Evolutionary conservation across 768 basidiomycete genomes (phyloP), one percentile per base, ranked within the genome.

Genomic region (Mycena pura): DNA sequence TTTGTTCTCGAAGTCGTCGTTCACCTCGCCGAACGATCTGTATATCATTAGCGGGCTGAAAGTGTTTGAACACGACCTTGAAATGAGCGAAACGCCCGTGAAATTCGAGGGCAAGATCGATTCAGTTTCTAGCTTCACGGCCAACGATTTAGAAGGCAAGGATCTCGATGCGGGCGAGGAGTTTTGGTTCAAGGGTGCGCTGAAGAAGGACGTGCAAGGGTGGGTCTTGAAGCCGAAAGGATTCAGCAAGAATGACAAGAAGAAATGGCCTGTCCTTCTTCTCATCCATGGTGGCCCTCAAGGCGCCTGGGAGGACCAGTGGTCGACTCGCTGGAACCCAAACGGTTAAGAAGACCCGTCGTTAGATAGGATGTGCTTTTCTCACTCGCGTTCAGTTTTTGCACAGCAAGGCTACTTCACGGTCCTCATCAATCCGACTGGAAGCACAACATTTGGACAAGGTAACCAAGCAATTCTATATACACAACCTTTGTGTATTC

Each of bases 361-460:
- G 50, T n/a, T n/a, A 13, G 21, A 36, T 1, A 22, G 27, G n/a
- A n/a, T n/a, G n/a, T n/a, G n/a, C n/a, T n/a, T n/a, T n/a, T n/a
- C n/a, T n/a, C n/a, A n/a, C n/a, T n/a, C n/a, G n/a, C n/a, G n/a
- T n/a, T n/a, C n/a, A 91, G 87, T 91, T 10, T 96, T 93, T 67
- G 86, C 93, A 11, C 86, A 88, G 68, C 91, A 93, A 70, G 95
- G 96, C 0, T 99, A 98, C 75, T 88, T 96, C 67, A 85, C 87
- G 11, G 82, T 97, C 38, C 82, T 89, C 28, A 89, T 97, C 68
- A 98, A 99, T 72, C 96, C 96, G 3, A 96, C 95, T 0, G 96
- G 96, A 9, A 92, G 90, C 27, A 98, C 96, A 4, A 89, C 92
- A 0, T 97, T 95, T 67, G 95, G 95, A 4, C 95, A 96, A 83